Conservation (phyloP, 73 alveolate species). For the Tetrahymena borealis region DNA sequence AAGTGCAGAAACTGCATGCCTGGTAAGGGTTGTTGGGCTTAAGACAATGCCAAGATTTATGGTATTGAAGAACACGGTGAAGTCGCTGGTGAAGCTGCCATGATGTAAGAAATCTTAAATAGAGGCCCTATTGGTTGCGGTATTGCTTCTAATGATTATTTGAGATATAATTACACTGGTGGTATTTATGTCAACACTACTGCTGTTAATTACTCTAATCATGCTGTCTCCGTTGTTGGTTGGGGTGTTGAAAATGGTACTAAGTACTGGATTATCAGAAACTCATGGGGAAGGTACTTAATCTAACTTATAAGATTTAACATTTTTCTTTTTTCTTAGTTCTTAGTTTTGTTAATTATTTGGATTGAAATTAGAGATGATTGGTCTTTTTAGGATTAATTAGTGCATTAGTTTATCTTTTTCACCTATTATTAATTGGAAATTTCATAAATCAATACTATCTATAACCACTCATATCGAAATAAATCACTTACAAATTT, state of each 20-base stretch:
- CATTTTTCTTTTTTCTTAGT: background rate
- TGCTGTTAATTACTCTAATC: slow-evolving; percentile 26
- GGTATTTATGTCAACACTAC: background rate
- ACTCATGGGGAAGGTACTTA: slow-evolving; percentile 90
- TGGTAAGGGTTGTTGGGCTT: slow-evolving; percentile 37
- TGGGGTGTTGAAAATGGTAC: slow-evolving; percentile 80
- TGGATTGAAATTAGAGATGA: too few relatives aligned
- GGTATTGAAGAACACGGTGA: slow-evolving; percentile 50
- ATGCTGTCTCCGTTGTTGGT: slow-evolving; percentile 90
- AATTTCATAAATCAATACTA: too few relatives aligned
- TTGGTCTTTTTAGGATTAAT: too few relatives aligned
- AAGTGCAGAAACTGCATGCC: slow-evolving; percentile 15
- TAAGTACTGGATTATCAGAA: slow-evolving; percentile 86
- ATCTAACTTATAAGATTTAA: too few relatives aligned
- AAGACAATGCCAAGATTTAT: slow-evolving; percentile 35
- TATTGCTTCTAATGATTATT: slow-evolving; percentile 42
- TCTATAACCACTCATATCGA: too few relatives aligned
- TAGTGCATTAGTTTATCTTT: too few relatives aligned
- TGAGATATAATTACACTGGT: slow-evolving; percentile 50
- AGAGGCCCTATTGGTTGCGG: slow-evolving; percentile 93
- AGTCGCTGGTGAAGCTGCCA: slow-evolving; percentile 71
- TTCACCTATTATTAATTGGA: too few relatives aligned
- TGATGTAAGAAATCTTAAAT: slow-evolving; percentile 74
- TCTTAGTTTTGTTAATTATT: background rate
- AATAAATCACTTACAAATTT: too few relatives aligned